A percentile compares a stretch with the other conserved stretches of the same genome.
Conservation (phyloP, 148 eudicot species). For the Vaccinium vitisidaea region DNA sequence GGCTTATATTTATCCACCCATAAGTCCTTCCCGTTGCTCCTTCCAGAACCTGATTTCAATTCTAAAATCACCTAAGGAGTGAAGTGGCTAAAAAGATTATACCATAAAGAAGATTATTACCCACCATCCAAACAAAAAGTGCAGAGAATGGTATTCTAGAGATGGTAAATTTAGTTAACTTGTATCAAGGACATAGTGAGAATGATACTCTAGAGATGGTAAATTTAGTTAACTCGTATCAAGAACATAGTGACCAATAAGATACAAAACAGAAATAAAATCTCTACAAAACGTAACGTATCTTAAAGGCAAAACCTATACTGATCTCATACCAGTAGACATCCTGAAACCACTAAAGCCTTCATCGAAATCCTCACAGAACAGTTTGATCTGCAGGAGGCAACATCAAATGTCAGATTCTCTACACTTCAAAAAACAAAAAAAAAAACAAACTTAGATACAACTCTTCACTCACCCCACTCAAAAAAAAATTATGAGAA, state of each 20-base stretch:
- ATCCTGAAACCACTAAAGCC: constrained; percentile 72
- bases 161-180: neutral
- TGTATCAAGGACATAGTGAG: neutral
- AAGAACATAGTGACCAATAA: neutral
- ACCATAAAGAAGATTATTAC: neutral
- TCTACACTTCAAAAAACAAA: neutral
- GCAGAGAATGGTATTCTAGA: neutral
- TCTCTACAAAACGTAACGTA: neutral
- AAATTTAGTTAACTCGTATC: neutral
- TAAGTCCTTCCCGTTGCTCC: constrained; percentile 34
- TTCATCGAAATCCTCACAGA: constrained; percentile 67
- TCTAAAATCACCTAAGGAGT: constrained; percentile 14
- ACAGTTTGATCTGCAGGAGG: constrained; percentile 51
- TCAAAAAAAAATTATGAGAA: neutral
- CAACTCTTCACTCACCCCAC: neutral
- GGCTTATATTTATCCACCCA: constrained; percentile 94
- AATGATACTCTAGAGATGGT: neutral
- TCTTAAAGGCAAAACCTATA: neutral
- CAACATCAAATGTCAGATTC: constrained; percentile 14
- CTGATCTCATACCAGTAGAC: constrained; percentile 74
- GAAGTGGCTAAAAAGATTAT: neutral
- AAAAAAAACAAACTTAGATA: neutral
- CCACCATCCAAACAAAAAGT: neutral
- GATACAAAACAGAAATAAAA: constrained; percentile 2
- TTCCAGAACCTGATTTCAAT: constrained; percentile 43